A percentile compares a stretch with the other conserved stretches of the same genome.
phyloP scores from a whole-genome alignment of 2,329 filamentous ascomycete genomes.

The Pseudocercospora pini-densiflorae region DNA sequence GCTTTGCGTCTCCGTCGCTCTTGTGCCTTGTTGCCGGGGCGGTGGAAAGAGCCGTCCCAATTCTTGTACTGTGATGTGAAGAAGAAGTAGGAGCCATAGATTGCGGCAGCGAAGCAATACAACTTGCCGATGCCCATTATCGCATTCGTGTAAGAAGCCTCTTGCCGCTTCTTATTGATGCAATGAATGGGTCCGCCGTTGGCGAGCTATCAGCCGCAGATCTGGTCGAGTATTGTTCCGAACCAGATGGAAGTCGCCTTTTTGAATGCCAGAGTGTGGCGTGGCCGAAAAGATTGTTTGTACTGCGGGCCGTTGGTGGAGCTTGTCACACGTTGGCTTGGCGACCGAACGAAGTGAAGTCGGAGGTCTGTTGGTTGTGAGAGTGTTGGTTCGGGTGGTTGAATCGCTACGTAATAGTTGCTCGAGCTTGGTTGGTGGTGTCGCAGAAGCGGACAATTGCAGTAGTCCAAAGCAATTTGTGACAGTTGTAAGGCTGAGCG shows the following conservation, averaged over 20 bases:
- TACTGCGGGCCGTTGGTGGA: not conserved
- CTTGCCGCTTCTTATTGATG: not conserved
- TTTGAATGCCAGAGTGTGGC: not conserved
- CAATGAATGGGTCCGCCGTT: not conserved
- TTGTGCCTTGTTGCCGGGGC: slow-evolving; percentile 25
- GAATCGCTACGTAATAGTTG: not conserved
- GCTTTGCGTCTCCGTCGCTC: slow-evolving; percentile 13
- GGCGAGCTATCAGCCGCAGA: not conserved
- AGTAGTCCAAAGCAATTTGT: not conserved
- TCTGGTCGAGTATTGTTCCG: not conserved
- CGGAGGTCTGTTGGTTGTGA: not conserved
- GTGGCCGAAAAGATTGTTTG: not conserved
- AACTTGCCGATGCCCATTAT: slow-evolving; percentile 36
- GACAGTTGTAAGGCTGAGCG: not conserved
- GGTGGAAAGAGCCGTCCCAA: slow-evolving; percentile 31
- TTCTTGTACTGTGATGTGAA: slow-evolving; percentile 32
- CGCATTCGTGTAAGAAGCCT: slow-evolving; percentile 10
- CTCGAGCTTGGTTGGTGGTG: not conserved
- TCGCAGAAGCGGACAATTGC: not conserved
- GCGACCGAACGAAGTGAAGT: not conserved
- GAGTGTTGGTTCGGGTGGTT: not conserved
- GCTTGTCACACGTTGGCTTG: not conserved
- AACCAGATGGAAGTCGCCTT: not conserved
- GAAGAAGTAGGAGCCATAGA: slow-evolving; percentile 28
- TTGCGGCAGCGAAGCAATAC: slow-evolving; percentile 36